These are phyloP conservation scores for Solanum arcanum DNA, from an alignment of 257 asterid species.

Conservation along the genomic window DNA sequence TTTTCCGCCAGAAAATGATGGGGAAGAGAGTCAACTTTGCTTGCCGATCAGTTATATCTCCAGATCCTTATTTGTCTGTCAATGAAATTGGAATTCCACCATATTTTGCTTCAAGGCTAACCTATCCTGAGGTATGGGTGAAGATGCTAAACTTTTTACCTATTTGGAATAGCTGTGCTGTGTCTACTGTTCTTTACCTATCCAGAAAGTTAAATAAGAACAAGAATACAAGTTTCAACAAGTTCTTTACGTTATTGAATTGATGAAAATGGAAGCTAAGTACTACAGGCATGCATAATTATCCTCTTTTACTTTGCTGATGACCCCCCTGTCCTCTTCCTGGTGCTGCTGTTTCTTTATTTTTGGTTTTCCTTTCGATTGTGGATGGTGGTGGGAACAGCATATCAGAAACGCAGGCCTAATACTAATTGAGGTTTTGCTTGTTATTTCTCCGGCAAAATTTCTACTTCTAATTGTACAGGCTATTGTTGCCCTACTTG, in stretches of 20 bases:
- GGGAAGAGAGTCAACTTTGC: constrained; percentile 96
- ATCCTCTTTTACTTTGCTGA: neutral
- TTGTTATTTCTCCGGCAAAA: neutral
- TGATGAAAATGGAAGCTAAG: neutral
- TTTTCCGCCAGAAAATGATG: constrained; percentile 99
- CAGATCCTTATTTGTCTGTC: constrained; percentile 89
- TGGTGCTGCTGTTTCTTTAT: neutral
- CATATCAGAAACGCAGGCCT: neutral
- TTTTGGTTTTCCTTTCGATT: neutral
- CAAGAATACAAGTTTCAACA: neutral
- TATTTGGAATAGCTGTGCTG: neutral
- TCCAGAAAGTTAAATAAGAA: neutral
- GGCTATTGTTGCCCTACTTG: neutral
- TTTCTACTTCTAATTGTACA: neutral
- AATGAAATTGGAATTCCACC: constrained; percentile 99
- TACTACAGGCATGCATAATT: neutral
- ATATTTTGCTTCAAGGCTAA: constrained; percentile 74
- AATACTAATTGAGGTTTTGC: neutral
- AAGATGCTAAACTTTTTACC: neutral
- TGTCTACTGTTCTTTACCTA: neutral
- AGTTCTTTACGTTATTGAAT: neutral
- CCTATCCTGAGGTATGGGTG: constrained; percentile 80
- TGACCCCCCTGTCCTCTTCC: neutral
- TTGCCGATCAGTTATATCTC: constrained; percentile 96
- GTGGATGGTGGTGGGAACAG: neutral